These are phyloP conservation scores for Ganoderma lucidum DNA, from an alignment of 1,284 basidiomycete genomes.

Conservation along the genomic window DNA sequence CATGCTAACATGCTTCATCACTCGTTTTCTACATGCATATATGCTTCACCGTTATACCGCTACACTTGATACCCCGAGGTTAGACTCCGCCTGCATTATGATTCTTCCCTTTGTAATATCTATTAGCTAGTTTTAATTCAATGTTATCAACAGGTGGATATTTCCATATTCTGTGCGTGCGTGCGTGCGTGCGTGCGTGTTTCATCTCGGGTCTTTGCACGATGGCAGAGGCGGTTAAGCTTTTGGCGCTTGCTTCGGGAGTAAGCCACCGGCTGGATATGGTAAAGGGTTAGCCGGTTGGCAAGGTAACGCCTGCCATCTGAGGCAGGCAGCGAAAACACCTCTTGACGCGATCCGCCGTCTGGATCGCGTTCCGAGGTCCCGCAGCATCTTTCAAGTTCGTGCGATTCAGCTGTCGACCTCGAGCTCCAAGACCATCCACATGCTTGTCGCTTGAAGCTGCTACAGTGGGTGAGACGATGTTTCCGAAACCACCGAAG, in stretches of 20 bases:
- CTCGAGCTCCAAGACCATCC: not conserved
- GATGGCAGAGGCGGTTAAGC: not conserved
- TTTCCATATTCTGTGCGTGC: no score
- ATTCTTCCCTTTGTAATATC: not conserved
- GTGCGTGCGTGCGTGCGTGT: no score
- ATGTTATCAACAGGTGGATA: not conserved
- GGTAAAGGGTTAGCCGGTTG: slow-evolving; percentile 9
- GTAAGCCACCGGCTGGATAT: slow-evolving; percentile 8
- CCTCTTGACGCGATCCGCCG: not conserved
- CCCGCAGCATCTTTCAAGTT: not conserved
- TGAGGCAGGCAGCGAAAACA: no score
- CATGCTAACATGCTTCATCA: not conserved
- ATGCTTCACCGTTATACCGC: not conserved
- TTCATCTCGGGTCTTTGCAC: not conserved
- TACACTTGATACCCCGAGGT: not conserved
- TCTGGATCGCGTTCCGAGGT: not conserved
- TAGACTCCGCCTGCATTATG: not conserved
- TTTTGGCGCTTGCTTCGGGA: not conserved
- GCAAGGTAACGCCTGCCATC: not conserved
- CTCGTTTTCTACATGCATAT: slow-evolving; percentile 1
- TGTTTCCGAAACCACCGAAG: not conserved
- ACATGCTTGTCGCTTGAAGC: not conserved
- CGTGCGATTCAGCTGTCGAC: not conserved
- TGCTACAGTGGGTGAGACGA: not conserved
- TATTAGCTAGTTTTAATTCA: not conserved